Base-by-base conservation (phyloP, 495 filamentous ascomycete genomes). In the Podospora pseudopauciseta region DNA sequence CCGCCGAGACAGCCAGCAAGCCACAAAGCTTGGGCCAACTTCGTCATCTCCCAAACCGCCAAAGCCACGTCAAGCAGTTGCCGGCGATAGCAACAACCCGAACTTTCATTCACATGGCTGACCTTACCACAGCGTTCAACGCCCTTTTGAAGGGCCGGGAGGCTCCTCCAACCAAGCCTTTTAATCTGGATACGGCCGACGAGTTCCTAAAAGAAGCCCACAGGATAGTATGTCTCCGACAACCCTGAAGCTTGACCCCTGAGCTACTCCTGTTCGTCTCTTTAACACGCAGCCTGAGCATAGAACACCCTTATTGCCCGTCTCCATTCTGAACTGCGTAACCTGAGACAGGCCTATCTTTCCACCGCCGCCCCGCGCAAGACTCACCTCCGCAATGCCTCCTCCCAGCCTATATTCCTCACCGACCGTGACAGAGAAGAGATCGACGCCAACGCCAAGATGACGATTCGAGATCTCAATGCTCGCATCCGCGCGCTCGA, bases 141-240 rank as follows among this genome's bases (percentile, higher is more conserved):
- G 80, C 87, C 62, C 84, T 91, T 32, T 85, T 96, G 3, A 84
- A 84, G 66, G 76, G 81, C 66, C 86, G 86, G 66, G 80, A 85
- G 72, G 80, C 72, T 0, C 62, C 83, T 23, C 79, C 77, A 16
- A 81, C 82, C 53, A 76, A 74, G 27, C 72, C 77, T 32, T 83
- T 86, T 68, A 83, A 80, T 44, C 62, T 77, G 5, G 77, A 85
- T 49, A 80, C 79, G 54, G 81, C 91, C 63, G 92, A 97, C 76
- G 91, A 92, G 80, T 99, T 98, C 76, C 84, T 99, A 39, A 94
- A 95, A 79, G 96, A 98, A 82, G 95, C 95, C 60, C 92, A 97
- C 80, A 86, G 89, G 79, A 99, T 99, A 73, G 95, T 96, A 80
- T 74, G 88, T 65, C 54, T 67, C 68, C 39, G 30, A 49, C 39